Conservation (phyloP, 2,329 filamentous ascomycete species). For the Thelonectria blattea region DNA sequence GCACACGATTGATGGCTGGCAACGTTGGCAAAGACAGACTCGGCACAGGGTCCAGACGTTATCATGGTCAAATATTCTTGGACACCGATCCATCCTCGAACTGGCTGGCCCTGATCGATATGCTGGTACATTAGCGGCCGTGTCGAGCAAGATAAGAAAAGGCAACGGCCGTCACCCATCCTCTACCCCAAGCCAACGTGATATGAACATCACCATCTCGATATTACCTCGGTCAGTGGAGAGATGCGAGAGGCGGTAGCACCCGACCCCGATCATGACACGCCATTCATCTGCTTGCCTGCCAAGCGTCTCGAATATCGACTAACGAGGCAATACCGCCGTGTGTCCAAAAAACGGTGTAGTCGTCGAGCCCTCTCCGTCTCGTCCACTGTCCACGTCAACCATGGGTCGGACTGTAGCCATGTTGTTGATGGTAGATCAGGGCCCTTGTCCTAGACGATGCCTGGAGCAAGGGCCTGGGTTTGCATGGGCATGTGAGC, state of each 20-base stretch:
- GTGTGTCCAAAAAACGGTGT: constrained; percentile 1
- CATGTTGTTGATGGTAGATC: background rate
- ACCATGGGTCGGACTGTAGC: constrained; percentile 1
- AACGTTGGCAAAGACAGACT: background rate
- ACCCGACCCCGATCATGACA: constrained; percentile 7
- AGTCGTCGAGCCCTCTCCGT: too few species aligned
- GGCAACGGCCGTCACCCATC: background rate
- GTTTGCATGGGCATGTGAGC: background rate
- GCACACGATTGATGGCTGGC: constrained; percentile 15
- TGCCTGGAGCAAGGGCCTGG: background rate
- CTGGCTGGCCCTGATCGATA: constrained; percentile 7
- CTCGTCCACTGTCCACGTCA: constrained; percentile 4
- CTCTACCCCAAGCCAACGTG: background rate
- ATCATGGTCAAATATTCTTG: background rate
- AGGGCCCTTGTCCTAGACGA: background rate
- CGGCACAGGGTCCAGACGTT: background rate
- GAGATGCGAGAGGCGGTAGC: background rate
- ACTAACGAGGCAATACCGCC: background rate
- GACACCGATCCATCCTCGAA: background rate
- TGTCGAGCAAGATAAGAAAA: constrained; percentile 17
- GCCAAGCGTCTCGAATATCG: constrained; percentile 1
- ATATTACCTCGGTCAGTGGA: background rate
- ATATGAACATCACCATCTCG: background rate
- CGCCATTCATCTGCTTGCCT: constrained; percentile 2
- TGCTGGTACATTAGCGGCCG: constrained; percentile 7